Conservation (phyloP, 2,329 filamentous ascomycete species). For the Aspergillus jensenii region DNA sequence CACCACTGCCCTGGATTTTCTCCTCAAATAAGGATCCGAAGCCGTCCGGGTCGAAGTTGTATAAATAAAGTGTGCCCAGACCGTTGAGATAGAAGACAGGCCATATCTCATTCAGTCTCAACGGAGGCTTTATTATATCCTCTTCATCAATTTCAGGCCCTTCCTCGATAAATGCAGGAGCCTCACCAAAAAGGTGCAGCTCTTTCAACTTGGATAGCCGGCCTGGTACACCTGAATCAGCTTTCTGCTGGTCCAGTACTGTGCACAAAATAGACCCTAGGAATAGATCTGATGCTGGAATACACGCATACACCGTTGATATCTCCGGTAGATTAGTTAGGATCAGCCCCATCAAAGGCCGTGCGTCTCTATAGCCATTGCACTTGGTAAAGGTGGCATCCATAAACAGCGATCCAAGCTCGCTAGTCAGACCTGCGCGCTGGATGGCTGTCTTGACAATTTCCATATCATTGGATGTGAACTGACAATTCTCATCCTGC, state of each 20-base stretch:
- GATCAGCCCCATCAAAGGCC: conserved; percentile 13
- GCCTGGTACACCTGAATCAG: not conserved
- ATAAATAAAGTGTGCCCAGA: not conserved
- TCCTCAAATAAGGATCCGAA: not conserved
- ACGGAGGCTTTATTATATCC: not conserved
- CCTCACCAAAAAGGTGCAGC: not conserved
- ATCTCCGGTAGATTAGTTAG: conserved; percentile 1
- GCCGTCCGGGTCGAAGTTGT: not conserved
- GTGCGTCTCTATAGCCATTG: not conserved
- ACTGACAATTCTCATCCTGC: not conserved
- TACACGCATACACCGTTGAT: conserved; percentile 4
- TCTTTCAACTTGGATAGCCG: not conserved
- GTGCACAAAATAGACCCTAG: not conserved
- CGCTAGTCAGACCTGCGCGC: not conserved
- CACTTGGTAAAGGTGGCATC: not conserved
- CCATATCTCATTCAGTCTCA: conserved; percentile 1
- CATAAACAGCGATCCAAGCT: not conserved
- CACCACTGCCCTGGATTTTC: not conserved
- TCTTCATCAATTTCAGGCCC: not conserved
- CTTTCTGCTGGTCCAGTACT: not conserved
- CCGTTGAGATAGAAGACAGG: not conserved
- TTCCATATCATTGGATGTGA: not conserved
- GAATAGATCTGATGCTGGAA: conserved; percentile 1
- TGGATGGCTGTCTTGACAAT: not conserved
- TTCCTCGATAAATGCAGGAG: not conserved